These are phyloP conservation scores for Nannochloropsis granulata DNA, from an alignment of 108 stramenopile species.

Conservation along the genomic window DNA sequence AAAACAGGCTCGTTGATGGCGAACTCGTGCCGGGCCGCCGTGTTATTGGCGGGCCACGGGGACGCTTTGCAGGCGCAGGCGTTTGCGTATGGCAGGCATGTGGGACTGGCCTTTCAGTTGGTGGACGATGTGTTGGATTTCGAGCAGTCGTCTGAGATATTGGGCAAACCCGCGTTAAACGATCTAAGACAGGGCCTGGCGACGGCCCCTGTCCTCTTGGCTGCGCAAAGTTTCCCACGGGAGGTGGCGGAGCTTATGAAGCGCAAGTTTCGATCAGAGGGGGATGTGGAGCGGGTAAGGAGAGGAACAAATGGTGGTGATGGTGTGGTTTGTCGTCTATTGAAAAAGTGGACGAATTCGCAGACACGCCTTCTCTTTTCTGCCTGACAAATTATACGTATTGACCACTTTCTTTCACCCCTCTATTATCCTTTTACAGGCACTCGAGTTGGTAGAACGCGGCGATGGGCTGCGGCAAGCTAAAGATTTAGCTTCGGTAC, in stretches of 20 bases:
- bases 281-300: constrained; percentile 56
- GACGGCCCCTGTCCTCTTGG: constrained; percentile 89
- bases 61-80: constrained; percentile 41
- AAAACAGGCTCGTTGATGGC: constrained; percentile 96
- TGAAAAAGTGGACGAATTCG: too few species aligned
- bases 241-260: constrained; percentile 45
- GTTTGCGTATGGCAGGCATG: constrained; percentile 81
- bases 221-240: constrained; percentile 59
- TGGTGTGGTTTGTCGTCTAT: too few species aligned
- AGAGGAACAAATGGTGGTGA: too few species aligned
- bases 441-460: constrained; percentile 46
- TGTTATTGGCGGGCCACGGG: constrained; percentile 56
- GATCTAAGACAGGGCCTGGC: constrained; percentile 83
- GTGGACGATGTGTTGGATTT: constrained; percentile 97
- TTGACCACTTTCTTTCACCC: too few species aligned
- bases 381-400: too few species aligned
- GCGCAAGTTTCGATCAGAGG: constrained; percentile 65
- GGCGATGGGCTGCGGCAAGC: constrained; percentile 60
- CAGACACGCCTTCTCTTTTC: too few species aligned
- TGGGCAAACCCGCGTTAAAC: constrained; percentile 85
- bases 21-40: constrained; percentile 77
- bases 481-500: constrained; percentile 70
- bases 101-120: constrained; percentile 95
- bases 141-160: constrained; percentile 53
- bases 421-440: constrained; percentile 1